Evolutionary conservation across 495 filamentous ascomycete species (phyloP).

Genomic region (Penicillium lividum): DNA sequence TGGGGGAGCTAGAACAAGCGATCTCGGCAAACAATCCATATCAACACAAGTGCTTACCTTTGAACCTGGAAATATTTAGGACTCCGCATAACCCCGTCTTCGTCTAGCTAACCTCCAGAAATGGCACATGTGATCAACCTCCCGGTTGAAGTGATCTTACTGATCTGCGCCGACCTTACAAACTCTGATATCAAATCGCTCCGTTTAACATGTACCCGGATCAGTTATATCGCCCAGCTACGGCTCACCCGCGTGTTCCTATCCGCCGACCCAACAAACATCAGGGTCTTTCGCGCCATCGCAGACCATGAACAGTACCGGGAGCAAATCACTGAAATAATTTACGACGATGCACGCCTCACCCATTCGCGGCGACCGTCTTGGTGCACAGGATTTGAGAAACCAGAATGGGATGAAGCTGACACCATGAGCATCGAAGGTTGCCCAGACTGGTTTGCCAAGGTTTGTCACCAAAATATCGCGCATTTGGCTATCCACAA

Average conservation of each 20-base stretch:
- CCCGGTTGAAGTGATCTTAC: too few relatives aligned
- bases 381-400: neutral
- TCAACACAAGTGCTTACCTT: too few relatives aligned
- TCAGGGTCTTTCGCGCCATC: conserved; percentile 15
- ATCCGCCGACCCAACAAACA: conserved; percentile 18
- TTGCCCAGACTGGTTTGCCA: conserved; percentile 24
- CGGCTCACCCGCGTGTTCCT: conserved; percentile 14
- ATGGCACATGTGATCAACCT: too few relatives aligned
- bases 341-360: conserved; percentile 23
- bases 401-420: neutral
- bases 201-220: too few relatives aligned
- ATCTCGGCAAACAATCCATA: too few relatives aligned
- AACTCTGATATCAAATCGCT: too few relatives aligned
- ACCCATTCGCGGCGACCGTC: neutral
- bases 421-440: conserved; percentile 1
- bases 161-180: too few relatives aligned
- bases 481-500: conserved; percentile 11
- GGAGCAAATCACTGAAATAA: conserved; percentile 17
- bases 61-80: too few relatives aligned
- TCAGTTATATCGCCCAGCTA: too few relatives aligned
- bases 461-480: conserved; percentile 21
- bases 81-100: too few relatives aligned
- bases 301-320: conserved; percentile 16
- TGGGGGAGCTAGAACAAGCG: too few relatives aligned
- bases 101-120: too few relatives aligned